Conservation (phyloP, 345 rosid species). For the Linum trigynum region DNA sequence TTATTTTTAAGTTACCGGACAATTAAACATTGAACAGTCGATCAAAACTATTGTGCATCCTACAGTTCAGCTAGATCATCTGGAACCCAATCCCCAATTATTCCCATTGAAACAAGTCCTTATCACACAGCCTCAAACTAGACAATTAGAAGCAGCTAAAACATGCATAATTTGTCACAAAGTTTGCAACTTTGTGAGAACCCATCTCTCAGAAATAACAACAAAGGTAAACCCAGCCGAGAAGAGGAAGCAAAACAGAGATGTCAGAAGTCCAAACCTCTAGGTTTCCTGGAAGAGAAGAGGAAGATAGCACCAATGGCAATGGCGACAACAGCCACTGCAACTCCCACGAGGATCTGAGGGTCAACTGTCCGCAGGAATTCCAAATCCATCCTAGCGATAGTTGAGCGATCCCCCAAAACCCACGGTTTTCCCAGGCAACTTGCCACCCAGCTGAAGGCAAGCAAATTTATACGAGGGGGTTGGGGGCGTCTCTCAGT, state of each 20-base stretch:
- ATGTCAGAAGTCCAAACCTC: conserved; percentile 37
- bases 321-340: conserved; percentile 63
- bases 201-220: background rate
- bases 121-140: background rate
- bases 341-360: conserved; percentile 64
- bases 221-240: background rate
- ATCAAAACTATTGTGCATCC: background rate
- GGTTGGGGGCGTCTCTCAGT: too few species aligned
- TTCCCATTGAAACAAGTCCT: background rate
- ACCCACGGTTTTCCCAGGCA: background rate
- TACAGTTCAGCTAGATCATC: background rate
- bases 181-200: background rate
- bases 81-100: conserved; percentile 1
- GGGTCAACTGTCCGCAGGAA: conserved; percentile 52
- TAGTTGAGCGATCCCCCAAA: background rate
- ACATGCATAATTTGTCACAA: background rate
- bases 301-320: conserved; percentile 49
- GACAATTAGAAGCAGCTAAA: background rate
- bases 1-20: background rate
- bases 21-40: background rate
- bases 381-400: conserved; percentile 43
- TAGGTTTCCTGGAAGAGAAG: conserved; percentile 52
- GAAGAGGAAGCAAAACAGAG: background rate
- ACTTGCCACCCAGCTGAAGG: too few species aligned
- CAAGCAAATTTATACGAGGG: too few species aligned